phyloP scores from a whole-genome alignment of 768 basidiomycete genomes.

The Suillus paluster region DNA sequence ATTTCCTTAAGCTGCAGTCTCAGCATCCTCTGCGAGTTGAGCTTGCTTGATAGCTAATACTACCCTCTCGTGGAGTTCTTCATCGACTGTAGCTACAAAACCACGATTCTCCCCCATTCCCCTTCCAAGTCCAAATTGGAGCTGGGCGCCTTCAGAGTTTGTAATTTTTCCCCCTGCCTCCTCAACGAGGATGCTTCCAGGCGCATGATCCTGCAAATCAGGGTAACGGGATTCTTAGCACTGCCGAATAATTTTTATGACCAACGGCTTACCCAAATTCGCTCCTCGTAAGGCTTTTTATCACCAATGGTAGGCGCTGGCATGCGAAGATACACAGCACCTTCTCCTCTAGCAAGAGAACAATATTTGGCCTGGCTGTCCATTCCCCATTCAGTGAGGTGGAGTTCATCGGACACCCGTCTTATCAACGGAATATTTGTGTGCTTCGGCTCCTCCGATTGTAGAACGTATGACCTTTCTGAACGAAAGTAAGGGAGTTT shows the following conservation, averaged over 20 bases:
- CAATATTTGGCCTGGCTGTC: slow-evolving; percentile 97
- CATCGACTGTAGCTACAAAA: slow-evolving; percentile 75
- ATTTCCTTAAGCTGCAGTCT: neutral
- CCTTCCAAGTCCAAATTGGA: slow-evolving; percentile 88
- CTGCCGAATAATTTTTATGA: neutral
- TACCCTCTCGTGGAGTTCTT: slow-evolving; percentile 68
- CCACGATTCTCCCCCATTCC: slow-evolving; percentile 88
- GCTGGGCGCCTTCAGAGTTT: slow-evolving; percentile 75
- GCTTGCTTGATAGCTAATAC: slow-evolving; percentile 77
- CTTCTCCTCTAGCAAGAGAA: slow-evolving; percentile 84
- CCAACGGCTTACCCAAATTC: slow-evolving; percentile 83
- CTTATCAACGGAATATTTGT: slow-evolving; percentile 88
- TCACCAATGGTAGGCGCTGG: slow-evolving; percentile 55
- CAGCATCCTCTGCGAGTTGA: slow-evolving; percentile 34
- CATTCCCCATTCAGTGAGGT: slow-evolving; percentile 74
- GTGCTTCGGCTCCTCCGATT: slow-evolving; percentile 92
- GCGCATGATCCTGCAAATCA: slow-evolving; percentile 78
- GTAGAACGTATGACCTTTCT: slow-evolving; percentile 70
- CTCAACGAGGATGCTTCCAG: slow-evolving; percentile 80
- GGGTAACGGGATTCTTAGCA: neutral
- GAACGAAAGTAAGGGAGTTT: slow-evolving; percentile 44
- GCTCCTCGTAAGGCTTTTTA: slow-evolving; percentile 75
- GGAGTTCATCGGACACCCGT: slow-evolving; percentile 67
- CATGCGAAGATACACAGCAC: slow-evolving; percentile 80
- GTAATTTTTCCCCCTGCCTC: slow-evolving; percentile 92